Evolutionary conservation across 2,329 filamentous ascomycete species (phyloP).

Genomic region (Exophiala bonariae): DNA sequence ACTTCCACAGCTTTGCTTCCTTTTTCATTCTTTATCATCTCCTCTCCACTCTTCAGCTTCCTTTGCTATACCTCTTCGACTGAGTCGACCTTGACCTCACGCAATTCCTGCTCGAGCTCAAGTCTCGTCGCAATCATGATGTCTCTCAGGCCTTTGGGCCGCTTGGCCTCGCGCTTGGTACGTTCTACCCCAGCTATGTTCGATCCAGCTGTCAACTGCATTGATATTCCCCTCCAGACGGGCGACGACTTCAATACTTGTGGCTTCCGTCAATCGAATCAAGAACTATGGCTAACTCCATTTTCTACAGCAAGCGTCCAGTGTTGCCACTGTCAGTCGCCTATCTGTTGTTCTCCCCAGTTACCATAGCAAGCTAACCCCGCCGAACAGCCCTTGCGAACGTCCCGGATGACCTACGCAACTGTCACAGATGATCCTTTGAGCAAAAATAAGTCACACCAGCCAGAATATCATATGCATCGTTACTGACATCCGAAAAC

Average conservation of each 20-base stretch:
- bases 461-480: no score
- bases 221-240: conserved; percentile 6
- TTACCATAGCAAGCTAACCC: conserved; percentile 8
- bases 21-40: conserved; percentile 34
- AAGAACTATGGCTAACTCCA: conserved; percentile 10
- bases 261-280: background rate
- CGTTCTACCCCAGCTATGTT: conserved; percentile 46
- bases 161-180: conserved; percentile 29
- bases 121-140: conserved; percentile 45
- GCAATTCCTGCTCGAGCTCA: conserved; percentile 34
- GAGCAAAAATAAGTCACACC: conserved; percentile 64
- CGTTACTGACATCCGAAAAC: conserved; percentile 17
- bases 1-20: conserved; percentile 36
- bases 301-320: conserved; percentile 37
- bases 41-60: conserved; percentile 40
- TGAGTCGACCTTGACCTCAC: conserved; percentile 36
- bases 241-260: conserved; percentile 8
- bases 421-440: conserved; percentile 71
- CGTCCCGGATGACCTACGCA: conserved; percentile 27
- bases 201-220: background rate
- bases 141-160: conserved; percentile 39
- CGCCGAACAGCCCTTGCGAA: conserved; percentile 31
- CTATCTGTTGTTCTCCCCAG: conserved; percentile 7
- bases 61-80: conserved; percentile 29
- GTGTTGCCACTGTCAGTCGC: conserved; percentile 46